Percentiles rank a stretch among this genome's conserved stretches.
These are phyloP conservation scores for Elsinoe batatas DNA, from an alignment of 2,329 filamentous ascomycete species.

Conservation along the genomic window DNA sequence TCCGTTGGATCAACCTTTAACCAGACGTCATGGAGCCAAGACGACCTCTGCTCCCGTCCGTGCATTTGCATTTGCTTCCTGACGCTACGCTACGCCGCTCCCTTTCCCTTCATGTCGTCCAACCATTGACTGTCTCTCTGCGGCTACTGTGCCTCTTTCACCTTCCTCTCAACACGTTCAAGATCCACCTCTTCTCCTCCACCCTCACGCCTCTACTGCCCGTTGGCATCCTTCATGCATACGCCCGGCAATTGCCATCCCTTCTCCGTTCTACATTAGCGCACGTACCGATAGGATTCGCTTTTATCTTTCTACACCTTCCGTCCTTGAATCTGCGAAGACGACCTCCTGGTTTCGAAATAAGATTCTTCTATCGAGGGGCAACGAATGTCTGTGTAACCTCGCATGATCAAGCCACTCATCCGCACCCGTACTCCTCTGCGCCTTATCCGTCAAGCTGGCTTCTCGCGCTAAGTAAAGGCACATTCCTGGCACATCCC, in stretches of 20 bases:
- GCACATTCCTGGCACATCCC: constrained; percentile 2
- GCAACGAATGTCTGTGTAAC: background rate
- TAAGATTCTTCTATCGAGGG: background rate
- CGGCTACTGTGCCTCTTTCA: constrained; percentile 2
- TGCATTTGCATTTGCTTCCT: background rate
- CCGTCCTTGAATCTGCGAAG: background rate
- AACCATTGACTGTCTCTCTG: background rate
- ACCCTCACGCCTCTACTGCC: background rate
- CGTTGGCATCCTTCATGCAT: constrained; percentile 4
- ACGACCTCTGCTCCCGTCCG: background rate
- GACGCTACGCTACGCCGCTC: background rate
- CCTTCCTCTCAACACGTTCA: background rate
- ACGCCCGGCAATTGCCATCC: background rate
- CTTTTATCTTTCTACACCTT: background rate
- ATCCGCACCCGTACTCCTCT: background rate
- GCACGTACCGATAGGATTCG: background rate
- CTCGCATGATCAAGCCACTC: background rate
- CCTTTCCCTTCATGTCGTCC: background rate
- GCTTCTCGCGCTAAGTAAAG: background rate
- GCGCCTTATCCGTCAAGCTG: background rate
- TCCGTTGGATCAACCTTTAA: constrained; percentile 1
- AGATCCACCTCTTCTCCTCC: background rate
- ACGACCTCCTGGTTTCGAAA: background rate
- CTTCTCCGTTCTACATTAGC: constrained; percentile 5
- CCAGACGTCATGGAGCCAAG: background rate